These are phyloP conservation scores for Pythium dissotocum DNA, from an alignment of 352 stramenopile species.

Conservation along the genomic window DNA sequence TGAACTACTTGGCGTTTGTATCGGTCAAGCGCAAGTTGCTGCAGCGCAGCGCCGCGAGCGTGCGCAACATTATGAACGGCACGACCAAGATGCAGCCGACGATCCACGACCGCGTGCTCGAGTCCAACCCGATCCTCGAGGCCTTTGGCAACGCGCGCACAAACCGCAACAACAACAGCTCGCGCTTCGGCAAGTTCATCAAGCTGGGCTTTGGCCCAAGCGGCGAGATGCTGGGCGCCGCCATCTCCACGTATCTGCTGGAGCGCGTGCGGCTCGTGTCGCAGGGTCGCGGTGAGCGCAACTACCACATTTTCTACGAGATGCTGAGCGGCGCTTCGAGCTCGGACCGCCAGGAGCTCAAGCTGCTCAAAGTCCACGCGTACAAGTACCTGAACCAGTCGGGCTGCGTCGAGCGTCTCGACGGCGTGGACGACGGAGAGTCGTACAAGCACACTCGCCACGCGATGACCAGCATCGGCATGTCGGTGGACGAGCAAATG, in stretches of 20 bases:
- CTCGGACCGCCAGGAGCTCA: constrained; percentile 50
- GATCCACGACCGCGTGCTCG: constrained; percentile 89
- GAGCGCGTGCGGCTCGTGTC: constrained; percentile 95
- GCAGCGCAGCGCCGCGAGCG: constrained; percentile 3
- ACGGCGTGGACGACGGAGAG: constrained; percentile 76
- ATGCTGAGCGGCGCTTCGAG: constrained; percentile 78
- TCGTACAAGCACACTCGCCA: constrained; percentile 74
- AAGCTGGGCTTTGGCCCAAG: constrained; percentile 87
- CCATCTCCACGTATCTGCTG: constrained; percentile 93
- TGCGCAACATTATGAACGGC: background rate
- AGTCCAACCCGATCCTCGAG: constrained; percentile 96
- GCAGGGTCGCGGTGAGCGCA: constrained; percentile 93
- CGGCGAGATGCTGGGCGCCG: constrained; percentile 79
- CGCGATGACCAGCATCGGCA: constrained; percentile 86
- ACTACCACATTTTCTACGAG: constrained; percentile 99
- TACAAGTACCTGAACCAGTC: constrained; percentile 89
- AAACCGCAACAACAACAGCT: constrained; percentile 97
- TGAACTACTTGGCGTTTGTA: constrained; percentile 94
- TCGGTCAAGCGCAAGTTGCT: constrained; percentile 41
- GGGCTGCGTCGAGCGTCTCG: constrained; percentile 67
- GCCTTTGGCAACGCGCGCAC: constrained; percentile 95
- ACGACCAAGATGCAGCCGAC: constrained; percentile 33
- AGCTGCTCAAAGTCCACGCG: constrained; percentile 44
- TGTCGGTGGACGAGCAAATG: constrained; percentile 72
- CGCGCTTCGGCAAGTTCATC: constrained; percentile 97